These are phyloP conservation scores for Salix viminalis DNA, from an alignment of 345 rosid species.

Conservation along the genomic window DNA sequence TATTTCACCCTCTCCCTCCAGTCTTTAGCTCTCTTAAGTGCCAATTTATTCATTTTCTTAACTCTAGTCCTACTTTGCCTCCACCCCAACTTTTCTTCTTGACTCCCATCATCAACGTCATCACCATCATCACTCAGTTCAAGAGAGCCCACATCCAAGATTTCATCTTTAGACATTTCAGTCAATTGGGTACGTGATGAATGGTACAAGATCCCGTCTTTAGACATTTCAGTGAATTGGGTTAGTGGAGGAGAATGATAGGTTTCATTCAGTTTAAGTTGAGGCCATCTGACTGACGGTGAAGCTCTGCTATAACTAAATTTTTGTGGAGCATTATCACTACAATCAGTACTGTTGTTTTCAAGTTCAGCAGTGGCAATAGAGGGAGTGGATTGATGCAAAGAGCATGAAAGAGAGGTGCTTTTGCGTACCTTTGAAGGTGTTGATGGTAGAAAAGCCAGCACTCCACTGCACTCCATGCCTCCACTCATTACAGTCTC, in stretches of 20 bases:
- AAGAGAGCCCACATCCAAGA: constrained; percentile 8
- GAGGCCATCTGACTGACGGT: constrained; percentile 91
- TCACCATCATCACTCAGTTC: constrained; percentile 14
- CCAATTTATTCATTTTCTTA: constrained; percentile 81
- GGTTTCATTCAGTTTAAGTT: constrained; percentile 50
- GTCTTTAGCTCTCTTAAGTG: constrained; percentile 75
- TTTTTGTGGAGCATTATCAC: constrained; percentile 16
- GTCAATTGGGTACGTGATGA: constrained; percentile 11
- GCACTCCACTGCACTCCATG: constrained; percentile 31
- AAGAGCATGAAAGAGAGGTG: constrained; percentile 18
- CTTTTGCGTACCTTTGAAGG: constrained; percentile 25
- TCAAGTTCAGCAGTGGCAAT: not conserved
- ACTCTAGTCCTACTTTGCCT: constrained; percentile 50
- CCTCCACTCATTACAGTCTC: not conserved
- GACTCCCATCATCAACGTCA: not conserved
- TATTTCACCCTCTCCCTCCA: constrained; percentile 83
- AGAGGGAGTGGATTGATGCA: constrained; percentile 5
- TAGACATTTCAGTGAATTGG: constrained; percentile 31
- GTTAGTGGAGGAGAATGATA: constrained; percentile 35
- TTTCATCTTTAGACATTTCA: constrained; percentile 18
- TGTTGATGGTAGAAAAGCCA: constrained; percentile 11
- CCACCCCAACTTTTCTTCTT: constrained; percentile 38
- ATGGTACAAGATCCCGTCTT: not conserved
- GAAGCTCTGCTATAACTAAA: constrained; percentile 86
- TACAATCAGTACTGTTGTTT: constrained; percentile 17